Base-by-base conservation (phyloP, 2,329 filamentous ascomycete genomes). In the Teratosphaeriaceae sp. region DNA sequence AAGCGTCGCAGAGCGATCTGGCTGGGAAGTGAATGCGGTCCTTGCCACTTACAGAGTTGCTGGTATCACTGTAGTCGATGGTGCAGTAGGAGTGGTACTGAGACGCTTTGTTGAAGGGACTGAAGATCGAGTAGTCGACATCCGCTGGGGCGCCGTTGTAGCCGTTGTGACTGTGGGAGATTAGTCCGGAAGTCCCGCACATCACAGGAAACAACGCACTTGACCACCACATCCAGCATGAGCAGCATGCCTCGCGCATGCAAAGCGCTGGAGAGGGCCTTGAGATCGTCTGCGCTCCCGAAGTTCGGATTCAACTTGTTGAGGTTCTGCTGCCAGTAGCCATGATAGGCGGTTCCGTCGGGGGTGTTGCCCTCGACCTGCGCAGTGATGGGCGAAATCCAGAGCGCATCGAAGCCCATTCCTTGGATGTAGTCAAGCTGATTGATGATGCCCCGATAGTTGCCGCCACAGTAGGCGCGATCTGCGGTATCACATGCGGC, bases 401-500 rank as follows among this genome's bases (percentile, higher is more conserved):
- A 71, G 29, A 55, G 45, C 30, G 52, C 53, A 36, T 58, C 55
- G 45, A 57, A 58, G 24, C 52, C 56, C 75, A 56, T 53, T 35
- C 70, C 70, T 54, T 77, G 68, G 57, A 82, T 81, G 57, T 82
- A 82, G 59, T 81, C 78, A 30, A 82, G 69, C 48, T 76, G 70
- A 46, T 74, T 69, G 50, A 73, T 68, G 22, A 83, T 67, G 5
- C 80, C 80, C 40, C 66, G 61, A 55, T 75, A 84, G 1, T 74
- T 78, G 13, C 80, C 80, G 30, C 78, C 78, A 50, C 80, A 83
- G 60, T 80, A 82, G 20, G 59, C 43, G 2, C 56, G 44, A n/a
- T 55, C 46, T 3, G 38, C 47, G 8, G 61, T 61, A 40, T 65
- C 56, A 45, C 66, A 69, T 9, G 56, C 38, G 5, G 65, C 62